Evolutionary conservation across 805 yeast genomes (phyloP), one percentile per base, ranked within the genome.

Genomic region (Diddensiella caesifluorescens): DNA sequence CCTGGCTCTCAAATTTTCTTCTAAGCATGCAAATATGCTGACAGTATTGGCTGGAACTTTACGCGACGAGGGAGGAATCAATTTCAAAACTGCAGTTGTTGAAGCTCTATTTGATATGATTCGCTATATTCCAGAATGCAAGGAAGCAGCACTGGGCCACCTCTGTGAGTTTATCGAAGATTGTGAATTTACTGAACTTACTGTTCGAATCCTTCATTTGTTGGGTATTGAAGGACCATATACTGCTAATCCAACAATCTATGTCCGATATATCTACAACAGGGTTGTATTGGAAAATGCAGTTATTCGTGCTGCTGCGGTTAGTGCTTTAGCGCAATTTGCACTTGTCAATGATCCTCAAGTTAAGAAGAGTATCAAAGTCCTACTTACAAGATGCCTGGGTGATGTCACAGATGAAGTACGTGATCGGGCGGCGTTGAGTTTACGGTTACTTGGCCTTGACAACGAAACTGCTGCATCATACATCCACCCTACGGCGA

Each of bases 101-200:
- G 97, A 89, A 61, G 95, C 97, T 1, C 74, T 92, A 51, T 86
- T 89, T 53, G 97, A 90, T 62, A 74, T 92, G 63, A 85, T 92
- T 54, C 81, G 83, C 52, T 87, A 82, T 58, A 80, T 87, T 46
- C 95, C 95, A 16, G 79, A 72, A 49, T 86, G 94, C 10, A 77
- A 85, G 56, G 92, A 84, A 53, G 64, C 75, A 37, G 95, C 95
- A 18, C 70, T 92, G 57, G 87, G 84, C 66, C 82, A 82, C 62
- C 73, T 92, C 55, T 88, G 97, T 72, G 98, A 92, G 64, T 89
- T 88, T 60, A 92, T 92, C 56, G 98, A 92, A 67, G 98, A 92
- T 70, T 92, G 97, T 68, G 98, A 92, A 67, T 90, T 74, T 68
- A 84, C 95, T 22, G 96, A 88, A 65, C 77, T 92, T 48, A 78